Evolutionary conservation across 352 stramenopile genomes (phyloP).

Genomic region (Thraustotheca clavata): DNA sequence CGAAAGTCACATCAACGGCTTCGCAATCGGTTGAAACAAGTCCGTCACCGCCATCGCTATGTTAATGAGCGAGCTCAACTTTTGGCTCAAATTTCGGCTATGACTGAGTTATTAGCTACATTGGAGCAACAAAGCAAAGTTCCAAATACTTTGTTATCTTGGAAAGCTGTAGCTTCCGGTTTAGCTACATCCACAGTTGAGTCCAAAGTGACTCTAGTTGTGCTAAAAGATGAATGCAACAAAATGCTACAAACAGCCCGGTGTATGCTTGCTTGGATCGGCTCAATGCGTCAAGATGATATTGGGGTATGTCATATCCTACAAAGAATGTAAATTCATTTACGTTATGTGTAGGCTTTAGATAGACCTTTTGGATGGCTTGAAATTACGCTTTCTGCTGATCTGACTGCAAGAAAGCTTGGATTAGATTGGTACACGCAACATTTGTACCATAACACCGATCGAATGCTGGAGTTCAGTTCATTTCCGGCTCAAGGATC

Average conservation of each 20-base stretch:
- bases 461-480: slow-evolving; percentile 1
- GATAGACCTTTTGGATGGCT: slow-evolving; percentile 2
- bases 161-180: background rate
- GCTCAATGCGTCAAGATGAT: background rate
- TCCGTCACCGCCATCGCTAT: background rate
- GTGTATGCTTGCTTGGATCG: background rate
- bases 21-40: background rate
- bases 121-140: background rate
- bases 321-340: background rate
- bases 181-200: background rate
- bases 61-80: background rate
- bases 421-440: slow-evolving; percentile 17
- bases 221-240: background rate
- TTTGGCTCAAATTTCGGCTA: background rate
- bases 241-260: background rate
- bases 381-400: slow-evolving; percentile 6
- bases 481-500: background rate
- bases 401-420: background rate
- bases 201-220: background rate
- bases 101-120: background rate
- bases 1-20: background rate
- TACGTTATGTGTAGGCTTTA: background rate
- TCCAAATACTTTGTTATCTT: background rate
- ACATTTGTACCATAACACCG: slow-evolving; percentile 15
- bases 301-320: background rate